Base-by-base conservation (phyloP, 495 filamentous ascomycete genomes). In the Beverwykella pulmonaria region DNA sequence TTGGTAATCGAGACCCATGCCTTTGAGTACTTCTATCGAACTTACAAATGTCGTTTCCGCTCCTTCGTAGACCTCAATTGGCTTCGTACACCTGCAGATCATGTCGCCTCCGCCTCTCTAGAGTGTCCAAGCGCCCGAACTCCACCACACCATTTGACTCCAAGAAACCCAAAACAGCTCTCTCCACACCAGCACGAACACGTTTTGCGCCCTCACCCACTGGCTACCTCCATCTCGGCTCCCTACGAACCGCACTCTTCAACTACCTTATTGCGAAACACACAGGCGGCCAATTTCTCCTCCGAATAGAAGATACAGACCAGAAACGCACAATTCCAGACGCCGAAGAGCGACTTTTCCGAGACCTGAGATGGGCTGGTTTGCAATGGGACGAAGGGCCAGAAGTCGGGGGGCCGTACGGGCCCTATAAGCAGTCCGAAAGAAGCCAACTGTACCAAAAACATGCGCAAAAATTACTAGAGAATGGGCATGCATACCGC, bases 151-250 rank as follows among this genome's bases (percentile, higher is more conserved):
- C 47, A 36, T 34, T 48, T 0, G 48, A 47, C 12, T 34, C 39
- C 12, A 59, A 55, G 17, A 53, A 56, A 17, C 50, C 54, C 23
- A n/a, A 12, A 26, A 8, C 44, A 44, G 23, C 44, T 10, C 29
- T 50, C 90, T 75, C 82, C 8, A 73, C 69, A 0, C 92, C 94
- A 48, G 92, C 90, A 27, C 83, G 94, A 61, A 97, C 94, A 25
- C 88, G 94, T 49, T 98, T 98, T 78, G 94, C 94, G 1, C 94
- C 94, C 17, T 97, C 93, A 2, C 94, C 94, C 1, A 98, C 94
- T 8, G 94, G 94, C 19, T 91, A 92, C 75, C 82, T 98, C 19
- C 94, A 98, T 77, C 83, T 98, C 34, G 94, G 94, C 32, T 94
- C 91, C 10, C 76, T 98, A 54, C 82, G 94, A 63, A 98, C 94